Conservation (phyloP, 129 eudicot species). For the Ambrosia artemisiifolia region DNA sequence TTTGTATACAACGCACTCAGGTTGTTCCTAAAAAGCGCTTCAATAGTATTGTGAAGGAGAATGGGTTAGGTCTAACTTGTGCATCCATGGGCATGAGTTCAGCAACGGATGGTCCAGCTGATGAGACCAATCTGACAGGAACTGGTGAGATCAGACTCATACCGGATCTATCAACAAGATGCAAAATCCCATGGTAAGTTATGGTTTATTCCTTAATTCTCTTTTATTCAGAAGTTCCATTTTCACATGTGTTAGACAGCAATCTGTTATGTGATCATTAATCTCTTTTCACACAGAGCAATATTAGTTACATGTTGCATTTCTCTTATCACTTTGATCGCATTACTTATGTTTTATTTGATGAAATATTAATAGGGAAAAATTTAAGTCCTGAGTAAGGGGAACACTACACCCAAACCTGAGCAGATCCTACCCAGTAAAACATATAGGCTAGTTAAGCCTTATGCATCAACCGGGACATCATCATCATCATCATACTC, state of each 20-base stretch:
- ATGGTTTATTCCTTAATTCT: too few species aligned
- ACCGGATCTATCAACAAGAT: constrained; percentile 83
- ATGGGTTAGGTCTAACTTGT: constrained; percentile 81
- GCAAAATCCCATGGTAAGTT: constrained; percentile 95
- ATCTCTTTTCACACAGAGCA: too few species aligned
- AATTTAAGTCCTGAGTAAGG: too few species aligned
- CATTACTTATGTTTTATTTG: not conserved
- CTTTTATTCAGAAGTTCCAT: too few species aligned
- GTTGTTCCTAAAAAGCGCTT: constrained; percentile 73
- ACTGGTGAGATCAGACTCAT: constrained; percentile 88
- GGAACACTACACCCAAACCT: not conserved
- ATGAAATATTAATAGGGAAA: not conserved
- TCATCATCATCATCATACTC: too few species aligned
- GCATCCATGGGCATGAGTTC: constrained; percentile 89
- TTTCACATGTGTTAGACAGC: too few species aligned
- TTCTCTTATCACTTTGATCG: too few species aligned
- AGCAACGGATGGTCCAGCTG: constrained; percentile 68
- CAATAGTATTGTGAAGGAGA: constrained; percentile 51
- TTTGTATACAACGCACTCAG: constrained; percentile 36
- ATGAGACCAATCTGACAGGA: constrained; percentile 68
- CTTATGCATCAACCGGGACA: not conserved
- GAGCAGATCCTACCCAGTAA: not conserved
- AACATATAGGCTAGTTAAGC: not conserved
- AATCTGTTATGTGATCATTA: too few species aligned
- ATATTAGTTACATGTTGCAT: not conserved